Evolutionary conservation across 768 basidiomycete species (phyloP).

Genomic region (Leccinum boreale): DNA sequence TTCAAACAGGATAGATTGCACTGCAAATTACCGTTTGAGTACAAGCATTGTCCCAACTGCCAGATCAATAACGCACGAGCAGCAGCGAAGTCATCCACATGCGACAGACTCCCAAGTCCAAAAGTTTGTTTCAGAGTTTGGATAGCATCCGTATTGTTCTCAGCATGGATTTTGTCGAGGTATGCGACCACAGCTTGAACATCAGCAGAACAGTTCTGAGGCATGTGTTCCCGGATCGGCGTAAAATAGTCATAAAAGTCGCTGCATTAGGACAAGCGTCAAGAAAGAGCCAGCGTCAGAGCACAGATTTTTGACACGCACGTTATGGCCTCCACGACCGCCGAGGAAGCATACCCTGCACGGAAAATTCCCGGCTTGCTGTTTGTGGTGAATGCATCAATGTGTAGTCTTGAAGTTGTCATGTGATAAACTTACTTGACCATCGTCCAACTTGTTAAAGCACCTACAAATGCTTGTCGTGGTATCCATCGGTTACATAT

Average conservation of each 20-base stretch:
- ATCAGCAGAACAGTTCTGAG: slow-evolving; percentile 70
- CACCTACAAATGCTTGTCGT: slow-evolving; percentile 23
- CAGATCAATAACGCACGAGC: slow-evolving; percentile 36
- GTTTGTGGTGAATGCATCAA: slow-evolving; percentile 7
- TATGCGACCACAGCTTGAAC: slow-evolving; percentile 60
- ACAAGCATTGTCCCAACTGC: slow-evolving; percentile 7
- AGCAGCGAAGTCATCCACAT: slow-evolving; percentile 65
- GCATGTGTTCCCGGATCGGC: slow-evolving; percentile 65
- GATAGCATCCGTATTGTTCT: slow-evolving; percentile 44
- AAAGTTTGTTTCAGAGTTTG: slow-evolving; percentile 54
- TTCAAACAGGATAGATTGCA: slow-evolving; percentile 55
- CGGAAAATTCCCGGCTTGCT: slow-evolving; percentile 39
- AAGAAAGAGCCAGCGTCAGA: not conserved
- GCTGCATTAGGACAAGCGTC: slow-evolving; percentile 1
- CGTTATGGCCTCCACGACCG: slow-evolving; percentile 44
- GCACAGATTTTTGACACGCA: slow-evolving; percentile 16
- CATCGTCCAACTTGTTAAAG: slow-evolving; percentile 62
- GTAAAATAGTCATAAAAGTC: slow-evolving; percentile 56
- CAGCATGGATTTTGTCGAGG: slow-evolving; percentile 54
- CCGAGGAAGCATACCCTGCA: slow-evolving; percentile 47
- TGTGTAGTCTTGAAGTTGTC: fast-evolving
- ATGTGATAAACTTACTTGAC: slow-evolving; percentile 46
- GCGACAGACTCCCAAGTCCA: slow-evolving; percentile 53
- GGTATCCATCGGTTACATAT: too few relatives aligned
- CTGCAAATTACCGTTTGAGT: slow-evolving; percentile 26